Conservation (phyloP, 1,284 basidiomycete species). For the Naganishia albida region DNA sequence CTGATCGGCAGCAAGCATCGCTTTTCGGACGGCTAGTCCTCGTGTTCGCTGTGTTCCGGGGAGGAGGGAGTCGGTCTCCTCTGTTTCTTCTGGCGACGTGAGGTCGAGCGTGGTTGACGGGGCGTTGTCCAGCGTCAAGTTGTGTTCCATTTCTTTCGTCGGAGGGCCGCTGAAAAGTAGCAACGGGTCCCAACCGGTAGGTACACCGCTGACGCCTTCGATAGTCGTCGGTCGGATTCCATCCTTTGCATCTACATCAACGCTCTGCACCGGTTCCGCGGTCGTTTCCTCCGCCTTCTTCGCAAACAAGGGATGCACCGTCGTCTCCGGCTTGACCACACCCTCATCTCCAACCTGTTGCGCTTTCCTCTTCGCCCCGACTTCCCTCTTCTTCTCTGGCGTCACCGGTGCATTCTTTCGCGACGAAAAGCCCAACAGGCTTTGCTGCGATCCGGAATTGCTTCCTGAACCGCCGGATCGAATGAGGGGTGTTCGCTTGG, state of each 20-base stretch:
- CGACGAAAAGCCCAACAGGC: slow-evolving; percentile 18
- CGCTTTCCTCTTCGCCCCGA: slow-evolving; percentile 8
- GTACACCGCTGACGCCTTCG: slow-evolving; percentile 12
- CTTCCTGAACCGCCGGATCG: neutral
- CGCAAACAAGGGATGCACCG: slow-evolving; percentile 8
- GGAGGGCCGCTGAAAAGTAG: neutral
- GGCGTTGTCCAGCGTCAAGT: slow-evolving; percentile 3
- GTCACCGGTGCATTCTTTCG: slow-evolving; percentile 19
- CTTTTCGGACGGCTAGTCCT: slow-evolving; percentile 23
- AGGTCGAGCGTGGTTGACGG: neutral
- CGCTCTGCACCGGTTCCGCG: neutral
- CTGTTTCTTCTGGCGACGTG: neutral
- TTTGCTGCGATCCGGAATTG: slow-evolving; percentile 5
- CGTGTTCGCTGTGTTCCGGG: neutral
- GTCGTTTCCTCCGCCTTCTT: neutral
- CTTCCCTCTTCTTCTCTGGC: slow-evolving; percentile 19
- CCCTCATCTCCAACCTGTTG: neutral
- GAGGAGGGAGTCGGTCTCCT: neutral
- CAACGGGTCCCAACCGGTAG: slow-evolving; percentile 16
- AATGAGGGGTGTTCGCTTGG: slow-evolving; percentile 10
- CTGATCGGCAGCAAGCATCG: slow-evolving; percentile 28
- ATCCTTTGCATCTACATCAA: neutral
- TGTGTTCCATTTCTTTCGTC: slow-evolving; percentile 24
- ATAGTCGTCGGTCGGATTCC: neutral
- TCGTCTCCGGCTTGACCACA: neutral